Conservation (phyloP, 352 stramenopile genomes). For the Phytopythium cucurbitacearum region DNA sequence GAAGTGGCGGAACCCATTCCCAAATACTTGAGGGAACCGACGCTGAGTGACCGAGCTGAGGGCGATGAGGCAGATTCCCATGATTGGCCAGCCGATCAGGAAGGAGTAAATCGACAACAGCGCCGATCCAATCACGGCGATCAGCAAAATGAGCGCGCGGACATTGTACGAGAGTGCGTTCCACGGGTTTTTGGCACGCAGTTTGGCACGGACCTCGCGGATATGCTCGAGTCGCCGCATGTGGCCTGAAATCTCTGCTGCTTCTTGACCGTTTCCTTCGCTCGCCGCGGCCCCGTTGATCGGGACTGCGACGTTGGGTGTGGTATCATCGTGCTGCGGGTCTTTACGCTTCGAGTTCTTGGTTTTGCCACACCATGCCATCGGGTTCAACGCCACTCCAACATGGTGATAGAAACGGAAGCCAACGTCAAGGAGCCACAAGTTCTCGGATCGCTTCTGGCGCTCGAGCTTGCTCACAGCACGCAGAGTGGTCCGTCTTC, state of each 20-base stretch:
- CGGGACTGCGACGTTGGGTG: constrained; percentile 9
- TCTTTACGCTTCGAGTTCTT: constrained; percentile 12
- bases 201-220: constrained; percentile 25
- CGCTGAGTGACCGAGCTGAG: constrained; percentile 61
- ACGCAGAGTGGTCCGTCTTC: constrained; percentile 44
- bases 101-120: constrained; percentile 59
- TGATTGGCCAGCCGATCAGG: constrained; percentile 69
- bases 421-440: constrained; percentile 73
- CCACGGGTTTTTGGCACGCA: constrained; percentile 53
- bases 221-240: constrained; percentile 30
- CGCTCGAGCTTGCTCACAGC: constrained; percentile 43
- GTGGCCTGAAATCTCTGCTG: constrained; percentile 11
- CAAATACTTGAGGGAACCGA: constrained; percentile 77
- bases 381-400: constrained; percentile 37
- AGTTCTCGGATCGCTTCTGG: constrained; percentile 58
- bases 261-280: not conserved
- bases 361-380: constrained; percentile 20
- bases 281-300: constrained; percentile 9
- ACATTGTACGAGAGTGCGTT: constrained; percentile 33
- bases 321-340: not conserved
- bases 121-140: constrained; percentile 50
- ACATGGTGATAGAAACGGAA: constrained; percentile 72
- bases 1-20: constrained; percentile 65
- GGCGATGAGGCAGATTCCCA: constrained; percentile 65
- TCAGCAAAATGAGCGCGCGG: constrained; percentile 41